phyloP scores from a whole-genome alignment of 179 eudicot species.

The Gypsophila paniculata region DNA sequence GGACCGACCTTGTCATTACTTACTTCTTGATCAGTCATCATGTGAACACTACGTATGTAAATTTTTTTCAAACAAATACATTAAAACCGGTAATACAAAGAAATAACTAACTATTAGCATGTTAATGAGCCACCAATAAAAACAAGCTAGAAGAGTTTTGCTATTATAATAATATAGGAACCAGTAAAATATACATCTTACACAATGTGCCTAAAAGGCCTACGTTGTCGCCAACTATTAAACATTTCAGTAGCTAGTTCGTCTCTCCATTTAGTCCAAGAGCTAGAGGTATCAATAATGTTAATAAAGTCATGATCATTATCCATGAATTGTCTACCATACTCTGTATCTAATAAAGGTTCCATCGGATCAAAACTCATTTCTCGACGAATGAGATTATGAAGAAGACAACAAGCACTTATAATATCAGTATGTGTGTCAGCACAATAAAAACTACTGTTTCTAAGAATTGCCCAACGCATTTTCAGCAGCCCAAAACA shows the following conservation, averaged over 20 bases:
- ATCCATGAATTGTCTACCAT: not conserved
- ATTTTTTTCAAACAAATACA: too few relatives aligned
- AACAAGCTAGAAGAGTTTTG: too few relatives aligned
- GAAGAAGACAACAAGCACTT: conserved; percentile 8
- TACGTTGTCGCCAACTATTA: conserved; percentile 11
- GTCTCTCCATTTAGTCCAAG: conserved; percentile 6
- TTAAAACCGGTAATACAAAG: too few relatives aligned
- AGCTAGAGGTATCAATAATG: not conserved
- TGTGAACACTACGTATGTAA: too few relatives aligned
- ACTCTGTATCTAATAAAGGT: not conserved
- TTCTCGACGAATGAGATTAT: conserved; percentile 19
- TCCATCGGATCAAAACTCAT: conserved; percentile 18
- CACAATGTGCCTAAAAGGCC: not conserved
- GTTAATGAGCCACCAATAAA: too few relatives aligned
- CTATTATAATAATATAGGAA: too few relatives aligned
- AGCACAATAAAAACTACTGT: too few relatives aligned
- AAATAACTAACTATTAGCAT: too few relatives aligned
- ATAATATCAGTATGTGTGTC: too few relatives aligned
- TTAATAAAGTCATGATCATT: not conserved
- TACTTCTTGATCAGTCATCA: not conserved
- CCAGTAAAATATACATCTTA: too few relatives aligned
- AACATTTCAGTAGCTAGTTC: conserved; percentile 10
- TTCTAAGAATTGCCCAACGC: too few relatives aligned
- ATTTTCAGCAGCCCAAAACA: too few relatives aligned
- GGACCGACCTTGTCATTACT: not conserved